Percentiles rank a stretch among this genome's conserved stretches.
These are phyloP conservation scores for Daedaleopsis sinensis DNA, from an alignment of 768 basidiomycete genomes.

Conservation along the genomic window DNA sequence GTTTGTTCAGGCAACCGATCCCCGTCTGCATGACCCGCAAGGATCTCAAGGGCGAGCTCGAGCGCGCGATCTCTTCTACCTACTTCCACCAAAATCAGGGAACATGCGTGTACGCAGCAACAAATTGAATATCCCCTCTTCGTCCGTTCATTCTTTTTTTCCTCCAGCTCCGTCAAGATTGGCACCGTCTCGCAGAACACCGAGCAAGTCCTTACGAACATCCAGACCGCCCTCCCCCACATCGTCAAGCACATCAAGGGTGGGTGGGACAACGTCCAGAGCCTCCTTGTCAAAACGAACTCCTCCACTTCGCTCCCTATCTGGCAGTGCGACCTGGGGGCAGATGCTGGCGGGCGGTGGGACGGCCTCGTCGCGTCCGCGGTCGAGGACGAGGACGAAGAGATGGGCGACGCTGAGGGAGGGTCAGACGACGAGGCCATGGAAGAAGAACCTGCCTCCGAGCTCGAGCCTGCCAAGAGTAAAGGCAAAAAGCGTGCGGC, in stretches of 20 bases:
- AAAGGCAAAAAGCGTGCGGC: conserved; percentile 31
- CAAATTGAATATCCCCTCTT: background rate
- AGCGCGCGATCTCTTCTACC: conserved; percentile 90
- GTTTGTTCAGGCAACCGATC: conserved; percentile 79
- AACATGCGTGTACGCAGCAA: conserved; percentile 78
- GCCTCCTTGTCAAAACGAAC: conserved; percentile 87
- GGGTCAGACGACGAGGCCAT: conserved; percentile 27
- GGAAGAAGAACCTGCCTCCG: conserved; percentile 23
- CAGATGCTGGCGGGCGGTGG: conserved; percentile 61
- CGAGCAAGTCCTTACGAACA: conserved; percentile 76
- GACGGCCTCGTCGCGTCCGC: conserved; percentile 40
- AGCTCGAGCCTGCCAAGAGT: conserved; percentile 21
- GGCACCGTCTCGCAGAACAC: conserved; percentile 73
- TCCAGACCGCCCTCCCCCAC: conserved; percentile 76
- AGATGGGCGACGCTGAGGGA: conserved; percentile 27
- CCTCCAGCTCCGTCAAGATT: conserved; percentile 78
- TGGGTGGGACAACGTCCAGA: conserved; percentile 91
- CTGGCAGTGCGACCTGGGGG: conserved; percentile 81
- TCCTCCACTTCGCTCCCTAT: conserved; percentile 85
- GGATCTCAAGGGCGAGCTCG: conserved; percentile 90
- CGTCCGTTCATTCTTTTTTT: background rate
- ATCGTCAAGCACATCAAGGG: conserved; percentile 71
- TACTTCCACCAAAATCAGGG: conserved; percentile 96
- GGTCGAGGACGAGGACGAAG: conserved; percentile 28
- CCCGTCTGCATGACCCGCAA: conserved; percentile 89